Percentiles rank a stretch among this genome's conserved stretches.
These are phyloP conservation scores for Cladobotryum mycophilum DNA, from an alignment of 2,329 filamentous ascomycete species.

Conservation along the genomic window DNA sequence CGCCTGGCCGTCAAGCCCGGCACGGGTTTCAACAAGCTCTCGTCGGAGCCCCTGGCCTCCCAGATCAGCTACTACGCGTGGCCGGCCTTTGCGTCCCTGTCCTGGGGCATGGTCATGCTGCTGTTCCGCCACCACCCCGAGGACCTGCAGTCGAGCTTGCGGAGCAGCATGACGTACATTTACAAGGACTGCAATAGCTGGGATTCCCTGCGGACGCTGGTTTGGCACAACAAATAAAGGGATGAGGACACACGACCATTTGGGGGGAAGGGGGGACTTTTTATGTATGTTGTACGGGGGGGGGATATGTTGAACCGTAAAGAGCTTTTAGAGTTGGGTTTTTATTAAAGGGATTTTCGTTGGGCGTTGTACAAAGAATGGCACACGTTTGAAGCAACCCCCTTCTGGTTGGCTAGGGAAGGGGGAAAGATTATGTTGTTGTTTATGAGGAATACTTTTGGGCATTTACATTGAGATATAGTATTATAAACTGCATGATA, in stretches of 20 bases:
- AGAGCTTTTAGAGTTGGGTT: too few relatives aligned
- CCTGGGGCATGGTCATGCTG: constrained; percentile 94
- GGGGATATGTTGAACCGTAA: neutral
- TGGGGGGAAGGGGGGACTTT: neutral
- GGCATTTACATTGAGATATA: neutral
- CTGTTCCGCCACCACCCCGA: constrained; percentile 89
- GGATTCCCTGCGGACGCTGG: constrained; percentile 76
- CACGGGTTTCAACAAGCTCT: constrained; percentile 44
- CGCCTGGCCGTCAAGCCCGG: constrained; percentile 70
- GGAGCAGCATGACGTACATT: constrained; percentile 97
- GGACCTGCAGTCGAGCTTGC: constrained; percentile 81
- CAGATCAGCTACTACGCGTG: constrained; percentile 68
- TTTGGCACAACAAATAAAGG: constrained; percentile 72
- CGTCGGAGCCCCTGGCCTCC: constrained; percentile 38
- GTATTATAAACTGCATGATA: neutral
- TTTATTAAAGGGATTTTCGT: neutral
- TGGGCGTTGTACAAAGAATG: neutral
- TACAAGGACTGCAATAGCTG: constrained; percentile 85
- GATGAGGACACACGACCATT: neutral
- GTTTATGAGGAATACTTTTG: neutral
- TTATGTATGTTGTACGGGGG: neutral
- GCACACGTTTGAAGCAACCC: neutral
- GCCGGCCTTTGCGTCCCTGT: constrained; percentile 85
- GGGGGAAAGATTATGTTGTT: neutral
- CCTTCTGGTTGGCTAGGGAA: too few relatives aligned